These are phyloP conservation scores for Centaurea solstitialis DNA, from an alignment of 129 eudicot genomes.

Conservation along the genomic window DNA sequence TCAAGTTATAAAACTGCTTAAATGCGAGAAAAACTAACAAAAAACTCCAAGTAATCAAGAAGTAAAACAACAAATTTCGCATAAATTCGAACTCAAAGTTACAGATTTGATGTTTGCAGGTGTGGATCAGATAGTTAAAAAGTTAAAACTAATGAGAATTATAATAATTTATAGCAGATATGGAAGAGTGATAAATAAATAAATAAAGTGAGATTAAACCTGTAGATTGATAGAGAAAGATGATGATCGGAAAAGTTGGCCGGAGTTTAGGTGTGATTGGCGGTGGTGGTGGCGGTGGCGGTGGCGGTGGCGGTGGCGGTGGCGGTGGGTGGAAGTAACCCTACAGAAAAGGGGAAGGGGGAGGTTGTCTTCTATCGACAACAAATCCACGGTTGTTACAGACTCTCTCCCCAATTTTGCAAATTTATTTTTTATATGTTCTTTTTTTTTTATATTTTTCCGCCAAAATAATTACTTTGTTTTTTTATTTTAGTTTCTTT, in stretches of 20 bases:
- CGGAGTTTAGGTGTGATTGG: conserved; percentile 3
- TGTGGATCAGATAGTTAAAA: conserved; percentile 1
- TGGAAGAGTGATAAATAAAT: neutral
- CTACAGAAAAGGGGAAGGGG: conserved; percentile 5
- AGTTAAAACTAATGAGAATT: too few species aligned
- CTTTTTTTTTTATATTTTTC: too few species aligned
- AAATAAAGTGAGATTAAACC: neutral
- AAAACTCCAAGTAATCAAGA: neutral
- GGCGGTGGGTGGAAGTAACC: too few species aligned
- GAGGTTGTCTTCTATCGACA: neutral
- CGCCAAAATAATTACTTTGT: too few species aligned
- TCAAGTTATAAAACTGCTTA: neutral
- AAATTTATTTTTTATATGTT: too few species aligned
- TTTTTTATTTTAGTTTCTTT: too few species aligned
- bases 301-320: conserved; percentile 9
- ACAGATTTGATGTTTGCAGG: neutral
- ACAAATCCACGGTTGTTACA: neutral
- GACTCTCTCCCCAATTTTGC: neutral
- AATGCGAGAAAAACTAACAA: neutral
- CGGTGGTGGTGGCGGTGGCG: conserved; percentile 12
- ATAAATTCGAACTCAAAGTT: neutral
- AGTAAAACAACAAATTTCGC: neutral
- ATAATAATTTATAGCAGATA: neutral
- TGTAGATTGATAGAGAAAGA: conserved; percentile 20
- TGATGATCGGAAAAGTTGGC: neutral